Evolutionary conservation across 371 early-diverging fungal species (phyloP).

Genomic region (Apophysomyces variabilis): DNA sequence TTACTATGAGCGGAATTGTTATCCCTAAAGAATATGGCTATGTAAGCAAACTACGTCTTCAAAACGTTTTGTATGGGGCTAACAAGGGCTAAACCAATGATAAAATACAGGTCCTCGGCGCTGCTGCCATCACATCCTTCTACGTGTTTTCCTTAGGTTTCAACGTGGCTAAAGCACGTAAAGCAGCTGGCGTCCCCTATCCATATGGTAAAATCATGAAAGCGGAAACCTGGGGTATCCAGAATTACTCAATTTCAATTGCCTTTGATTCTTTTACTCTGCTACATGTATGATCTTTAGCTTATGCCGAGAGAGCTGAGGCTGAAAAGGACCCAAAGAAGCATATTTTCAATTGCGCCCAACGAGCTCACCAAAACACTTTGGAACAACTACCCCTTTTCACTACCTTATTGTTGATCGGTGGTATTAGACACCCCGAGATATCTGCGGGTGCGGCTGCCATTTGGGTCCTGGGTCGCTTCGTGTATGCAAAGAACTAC

Average conservation of each 20-base stretch:
- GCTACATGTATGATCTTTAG: conserved; percentile 18
- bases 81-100: neutral
- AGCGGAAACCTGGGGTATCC: no score
- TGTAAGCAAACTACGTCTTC: conserved; percentile 3
- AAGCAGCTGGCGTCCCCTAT: conserved; percentile 61
- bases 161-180: conserved; percentile 40
- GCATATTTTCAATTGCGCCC: conserved; percentile 69
- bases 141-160: neutral
- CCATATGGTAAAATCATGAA: conserved; percentile 45
- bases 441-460: conserved; percentile 54
- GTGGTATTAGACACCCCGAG: conserved; percentile 59
- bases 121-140: conserved; percentile 1
- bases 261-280: neutral
- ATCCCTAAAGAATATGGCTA: conserved; percentile 55
- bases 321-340: conserved; percentile 63
- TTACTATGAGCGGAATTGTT: conserved; percentile 32
- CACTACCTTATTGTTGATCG: conserved; percentile 41
- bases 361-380: conserved; percentile 70
- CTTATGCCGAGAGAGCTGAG: conserved; percentile 65
- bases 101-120: conserved; percentile 19
- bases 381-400: conserved; percentile 42
- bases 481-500: conserved; percentile 55
- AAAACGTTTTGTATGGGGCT: no score
- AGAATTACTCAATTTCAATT: no score
- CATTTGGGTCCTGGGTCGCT: conserved; percentile 57